phyloP scores from a whole-genome alignment of 192 early-diverging fungal genomes.

The Spinellus fusiger region DNA sequence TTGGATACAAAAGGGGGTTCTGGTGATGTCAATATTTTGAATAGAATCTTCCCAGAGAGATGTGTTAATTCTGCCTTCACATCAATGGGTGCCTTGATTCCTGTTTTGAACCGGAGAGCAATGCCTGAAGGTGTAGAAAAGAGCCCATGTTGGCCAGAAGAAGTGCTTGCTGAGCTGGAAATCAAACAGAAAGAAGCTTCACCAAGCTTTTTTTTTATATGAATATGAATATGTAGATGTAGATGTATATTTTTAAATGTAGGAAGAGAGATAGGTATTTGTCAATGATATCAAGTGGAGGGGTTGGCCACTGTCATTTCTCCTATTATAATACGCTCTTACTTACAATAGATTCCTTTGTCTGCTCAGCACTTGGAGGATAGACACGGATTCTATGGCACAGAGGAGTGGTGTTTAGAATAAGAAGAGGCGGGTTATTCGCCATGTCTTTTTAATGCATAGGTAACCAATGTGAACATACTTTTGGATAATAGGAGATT shows the following conservation, averaged over 20 bases:
- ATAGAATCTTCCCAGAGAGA: conserved; percentile 20
- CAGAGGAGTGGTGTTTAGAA: too few species aligned
- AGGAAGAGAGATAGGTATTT: too few species aligned
- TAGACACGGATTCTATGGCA: too few species aligned
- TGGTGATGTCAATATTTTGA: conserved; percentile 23
- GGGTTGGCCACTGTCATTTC: too few species aligned
- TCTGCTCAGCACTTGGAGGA: too few species aligned
- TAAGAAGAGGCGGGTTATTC: too few species aligned
- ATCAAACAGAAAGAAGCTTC: conserved; percentile 20
- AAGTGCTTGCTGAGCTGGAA: conserved; percentile 17
- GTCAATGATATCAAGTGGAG: too few species aligned
- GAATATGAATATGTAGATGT: too few species aligned
- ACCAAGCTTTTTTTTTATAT: conserved; percentile 16
- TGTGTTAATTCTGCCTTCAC: conserved; percentile 26
- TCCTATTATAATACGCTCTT: too few species aligned
- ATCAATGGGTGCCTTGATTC: conserved; percentile 17
- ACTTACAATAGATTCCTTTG: too few species aligned
- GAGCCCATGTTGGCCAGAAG: background rate
- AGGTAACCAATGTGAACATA: background rate
- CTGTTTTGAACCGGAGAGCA: conserved; percentile 22
- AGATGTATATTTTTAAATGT: too few species aligned
- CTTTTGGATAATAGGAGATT: conserved; percentile 22
- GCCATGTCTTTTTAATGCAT: background rate
- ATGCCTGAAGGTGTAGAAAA: conserved; percentile 18
- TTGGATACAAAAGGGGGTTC: conserved; percentile 27